Evolutionary conservation across 192 early-diverging fungal species (phyloP).

Genomic region (Jimgerdemannia flammicorona): DNA sequence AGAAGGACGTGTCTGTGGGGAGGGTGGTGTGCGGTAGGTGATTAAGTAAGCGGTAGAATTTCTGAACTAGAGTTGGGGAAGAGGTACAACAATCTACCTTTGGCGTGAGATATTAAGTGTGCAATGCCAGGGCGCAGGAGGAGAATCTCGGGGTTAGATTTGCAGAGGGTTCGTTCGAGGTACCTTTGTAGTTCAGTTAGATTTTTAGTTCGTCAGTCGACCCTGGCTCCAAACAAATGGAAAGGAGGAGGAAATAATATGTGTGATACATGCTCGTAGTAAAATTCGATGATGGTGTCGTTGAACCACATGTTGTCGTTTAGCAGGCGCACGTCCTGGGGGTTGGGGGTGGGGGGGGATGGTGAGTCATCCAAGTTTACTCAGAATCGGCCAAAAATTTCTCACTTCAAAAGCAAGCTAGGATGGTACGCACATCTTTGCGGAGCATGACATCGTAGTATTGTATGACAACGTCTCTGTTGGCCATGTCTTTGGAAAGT

Average conservation of each 20-base stretch:
- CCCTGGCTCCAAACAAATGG: background rate
- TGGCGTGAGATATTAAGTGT: background rate
- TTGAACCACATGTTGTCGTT: background rate
- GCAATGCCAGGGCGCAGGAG: background rate
- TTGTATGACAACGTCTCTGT: background rate
- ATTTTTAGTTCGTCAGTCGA: background rate
- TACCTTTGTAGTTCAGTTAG: background rate
- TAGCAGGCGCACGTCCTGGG: background rate
- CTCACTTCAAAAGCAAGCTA: background rate
- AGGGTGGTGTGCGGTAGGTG: background rate
- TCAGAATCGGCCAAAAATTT: too few relatives aligned
- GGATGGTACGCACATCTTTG: background rate
- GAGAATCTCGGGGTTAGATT: background rate
- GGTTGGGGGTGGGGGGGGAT: background rate
- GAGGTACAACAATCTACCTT: background rate
- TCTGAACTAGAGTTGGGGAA: background rate
- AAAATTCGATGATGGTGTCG: background rate
- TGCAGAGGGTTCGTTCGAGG: background rate
- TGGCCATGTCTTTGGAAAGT: background rate
- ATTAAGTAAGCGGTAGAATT: background rate
- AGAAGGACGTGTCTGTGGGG: background rate
- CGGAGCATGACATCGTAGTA: background rate
- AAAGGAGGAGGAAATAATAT: background rate
- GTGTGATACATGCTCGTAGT: background rate
- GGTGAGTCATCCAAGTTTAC: background rate